phyloP scores from a whole-genome alignment of 1,139 yeast species.

The Taiozyma onychis region DNA sequence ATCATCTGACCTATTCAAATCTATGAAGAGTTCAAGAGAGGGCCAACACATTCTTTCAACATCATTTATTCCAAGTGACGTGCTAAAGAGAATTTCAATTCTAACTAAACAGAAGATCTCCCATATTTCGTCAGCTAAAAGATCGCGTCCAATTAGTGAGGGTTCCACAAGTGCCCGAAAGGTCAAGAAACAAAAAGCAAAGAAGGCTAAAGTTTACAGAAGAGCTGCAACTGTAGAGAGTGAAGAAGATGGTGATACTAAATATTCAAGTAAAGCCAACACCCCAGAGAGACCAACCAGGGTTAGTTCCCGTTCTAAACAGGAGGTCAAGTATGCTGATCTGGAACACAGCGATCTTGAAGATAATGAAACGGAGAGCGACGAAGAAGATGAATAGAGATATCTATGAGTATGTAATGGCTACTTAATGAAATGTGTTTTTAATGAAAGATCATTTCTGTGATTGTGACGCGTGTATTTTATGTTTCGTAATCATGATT shows the following conservation, averaged over 20 bases:
- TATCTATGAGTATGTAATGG: not conserved
- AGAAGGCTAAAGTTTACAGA: conserved; percentile 9
- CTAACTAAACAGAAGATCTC: conserved; percentile 21
- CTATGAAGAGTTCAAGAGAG: conserved; percentile 38
- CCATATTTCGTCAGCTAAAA: conserved; percentile 9
- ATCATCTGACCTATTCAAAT: conserved; percentile 58
- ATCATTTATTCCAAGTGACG: conserved; percentile 43
- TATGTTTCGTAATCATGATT: conserved; percentile 3
- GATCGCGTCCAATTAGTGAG: conserved; percentile 8
- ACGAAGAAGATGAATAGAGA: not conserved
- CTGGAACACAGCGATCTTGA: conserved; percentile 22
- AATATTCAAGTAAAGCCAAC: not conserved
- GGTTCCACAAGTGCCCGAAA: conserved; percentile 19
- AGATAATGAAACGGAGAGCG: conserved; percentile 7
- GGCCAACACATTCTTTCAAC: conserved; percentile 35
- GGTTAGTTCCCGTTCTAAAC: conserved; percentile 40
- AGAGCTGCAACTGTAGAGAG: conserved; percentile 7
- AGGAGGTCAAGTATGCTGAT: conserved; percentile 36
- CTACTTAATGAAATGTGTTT: not conserved
- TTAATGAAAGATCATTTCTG: not conserved
- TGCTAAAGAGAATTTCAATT: conserved; percentile 20
- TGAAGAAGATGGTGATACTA: conserved; percentile 15
- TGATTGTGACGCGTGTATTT: not conserved
- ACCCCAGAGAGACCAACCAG: conserved; percentile 28
- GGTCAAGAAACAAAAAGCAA: conserved; percentile 20